Conservation (phyloP, 2,329 filamentous ascomycete genomes). For the Colletotrichum sp. region DNA sequence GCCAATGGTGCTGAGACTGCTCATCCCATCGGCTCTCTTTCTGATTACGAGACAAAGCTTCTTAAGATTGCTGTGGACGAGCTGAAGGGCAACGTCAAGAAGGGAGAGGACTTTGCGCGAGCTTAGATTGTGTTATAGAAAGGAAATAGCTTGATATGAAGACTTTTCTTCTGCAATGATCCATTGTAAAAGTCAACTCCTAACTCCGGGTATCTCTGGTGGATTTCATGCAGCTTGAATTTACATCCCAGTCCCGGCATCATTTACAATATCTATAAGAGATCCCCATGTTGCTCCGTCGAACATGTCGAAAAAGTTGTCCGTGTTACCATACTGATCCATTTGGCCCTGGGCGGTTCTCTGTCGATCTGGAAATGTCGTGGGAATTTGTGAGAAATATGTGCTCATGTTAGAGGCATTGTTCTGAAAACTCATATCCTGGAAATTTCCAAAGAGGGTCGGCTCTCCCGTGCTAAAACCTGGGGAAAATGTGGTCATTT, state of each 20-base stretch:
- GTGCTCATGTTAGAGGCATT: not conserved
- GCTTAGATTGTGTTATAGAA: not conserved
- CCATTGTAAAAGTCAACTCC: not conserved
- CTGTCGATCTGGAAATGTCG: constrained; percentile 2
- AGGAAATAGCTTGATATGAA: not conserved
- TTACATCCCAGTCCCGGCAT: not conserved
- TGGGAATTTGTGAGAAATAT: constrained; percentile 4
- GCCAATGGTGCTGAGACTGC: not conserved
- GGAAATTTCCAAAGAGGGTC: not conserved
- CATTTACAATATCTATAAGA: constrained; percentile 3
- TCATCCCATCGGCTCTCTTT: not conserved
- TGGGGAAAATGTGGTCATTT: not conserved
- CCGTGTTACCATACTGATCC: not conserved
- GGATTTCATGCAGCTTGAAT: not conserved
- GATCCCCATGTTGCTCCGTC: constrained; percentile 18
- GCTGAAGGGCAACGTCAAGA: not conserved
- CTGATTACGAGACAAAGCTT: not conserved
- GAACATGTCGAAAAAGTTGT: constrained; percentile 12
- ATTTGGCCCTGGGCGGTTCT: not conserved
- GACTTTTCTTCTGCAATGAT: not conserved
- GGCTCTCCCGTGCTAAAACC: not conserved
- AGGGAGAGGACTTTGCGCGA: not conserved
- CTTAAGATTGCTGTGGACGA: not conserved
- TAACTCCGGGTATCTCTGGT: not conserved
- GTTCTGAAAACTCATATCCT: not conserved